Percentiles rank a stretch among this genome's conserved stretches.
Evolutionary conservation across 345 rosid genomes (phyloP).

Genomic region (Bruguiera gymnorhiza): DNA sequence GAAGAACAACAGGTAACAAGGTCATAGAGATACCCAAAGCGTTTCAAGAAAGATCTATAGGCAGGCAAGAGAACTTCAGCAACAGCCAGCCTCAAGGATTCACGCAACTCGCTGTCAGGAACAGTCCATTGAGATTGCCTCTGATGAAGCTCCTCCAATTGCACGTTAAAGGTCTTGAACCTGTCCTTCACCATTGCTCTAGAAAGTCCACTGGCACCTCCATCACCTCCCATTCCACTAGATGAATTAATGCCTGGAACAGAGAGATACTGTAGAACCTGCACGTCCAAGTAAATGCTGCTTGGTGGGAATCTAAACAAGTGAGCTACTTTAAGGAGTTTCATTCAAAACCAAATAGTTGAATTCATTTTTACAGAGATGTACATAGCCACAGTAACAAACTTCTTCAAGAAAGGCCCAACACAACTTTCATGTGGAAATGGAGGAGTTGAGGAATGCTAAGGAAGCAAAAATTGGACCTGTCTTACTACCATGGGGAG

Average conservation of each 20-base stretch:
- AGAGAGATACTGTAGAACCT: slow-evolving; percentile 92
- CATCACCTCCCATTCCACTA: slow-evolving; percentile 29
- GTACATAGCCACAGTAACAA: neutral
- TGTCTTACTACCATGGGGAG: too few relatives aligned
- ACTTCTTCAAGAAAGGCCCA: neutral
- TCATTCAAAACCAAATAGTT: neutral
- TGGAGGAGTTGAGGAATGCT: neutral
- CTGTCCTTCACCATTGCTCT: slow-evolving; percentile 82
- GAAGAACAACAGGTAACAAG: neutral
- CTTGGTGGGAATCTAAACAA: slow-evolving; percentile 6
- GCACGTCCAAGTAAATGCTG: slow-evolving; percentile 23
- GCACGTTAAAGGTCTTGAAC: slow-evolving; percentile 78
- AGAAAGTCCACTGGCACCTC: slow-evolving; percentile 45
- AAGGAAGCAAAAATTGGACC: neutral
- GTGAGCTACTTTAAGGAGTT: neutral
- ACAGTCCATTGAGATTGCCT: slow-evolving; percentile 98
- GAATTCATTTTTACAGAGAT: neutral
- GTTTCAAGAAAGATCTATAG: slow-evolving; percentile 78
- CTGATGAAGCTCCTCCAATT: slow-evolving; percentile 88
- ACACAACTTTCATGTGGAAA: neutral
- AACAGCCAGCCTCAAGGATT: slow-evolving; percentile 89
- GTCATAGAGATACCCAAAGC: slow-evolving; percentile 54
- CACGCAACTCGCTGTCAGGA: slow-evolving; percentile 91
- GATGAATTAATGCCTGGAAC: slow-evolving; percentile 43
- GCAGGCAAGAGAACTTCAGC: slow-evolving; percentile 98